Evolutionary conservation across 345 rosid genomes (phyloP), one percentile per base, ranked within the genome.

Genomic region (Acer campestre): DNA sequence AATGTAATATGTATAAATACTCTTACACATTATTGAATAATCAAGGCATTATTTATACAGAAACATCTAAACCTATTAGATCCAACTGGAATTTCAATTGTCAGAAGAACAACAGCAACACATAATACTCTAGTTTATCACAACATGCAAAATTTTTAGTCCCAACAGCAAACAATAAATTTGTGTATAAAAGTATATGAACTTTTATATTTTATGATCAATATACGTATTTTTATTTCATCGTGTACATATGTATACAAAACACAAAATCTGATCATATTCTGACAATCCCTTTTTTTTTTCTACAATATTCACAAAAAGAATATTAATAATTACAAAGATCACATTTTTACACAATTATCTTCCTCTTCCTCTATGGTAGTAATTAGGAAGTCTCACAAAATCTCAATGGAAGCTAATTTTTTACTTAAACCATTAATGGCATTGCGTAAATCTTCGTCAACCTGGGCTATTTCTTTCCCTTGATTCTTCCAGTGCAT

Each of bases 81-180:
- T 74, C 93, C 98, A 2, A 79, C 76, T 69, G 89, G 92, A 46
- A 88, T 91, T 77, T 78, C 97, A 48, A 64, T 96, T 69, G 94
- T 88, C 8, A 88, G 88, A 81, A 82, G 98, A 81, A 81, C 83
- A 64, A 86, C 84, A 40, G 85, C 76, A 46, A 7, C 10, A 42
- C 9, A 7, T 42, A 42, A 42, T 42, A 8, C 46, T 8, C 9
- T 0, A 9, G 46, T 42, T 42, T 8, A 49, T 14, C 14, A 13
- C 55, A 49, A 13, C 17, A 49, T 13, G 55, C 18, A 13, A 49
- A 49, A 49, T 0, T 3, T 49, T 49, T 11, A 4, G 18, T 49
- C 53, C 14, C 55, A 49, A 49, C 38, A 35, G 38, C 38, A 35
- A 35, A 6, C 38, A 4, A 35, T 35, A 35, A 35, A 35, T 35